phyloP scores from a whole-genome alignment of 2,329 filamentous ascomycete species.

The Stemphylium beticola region DNA sequence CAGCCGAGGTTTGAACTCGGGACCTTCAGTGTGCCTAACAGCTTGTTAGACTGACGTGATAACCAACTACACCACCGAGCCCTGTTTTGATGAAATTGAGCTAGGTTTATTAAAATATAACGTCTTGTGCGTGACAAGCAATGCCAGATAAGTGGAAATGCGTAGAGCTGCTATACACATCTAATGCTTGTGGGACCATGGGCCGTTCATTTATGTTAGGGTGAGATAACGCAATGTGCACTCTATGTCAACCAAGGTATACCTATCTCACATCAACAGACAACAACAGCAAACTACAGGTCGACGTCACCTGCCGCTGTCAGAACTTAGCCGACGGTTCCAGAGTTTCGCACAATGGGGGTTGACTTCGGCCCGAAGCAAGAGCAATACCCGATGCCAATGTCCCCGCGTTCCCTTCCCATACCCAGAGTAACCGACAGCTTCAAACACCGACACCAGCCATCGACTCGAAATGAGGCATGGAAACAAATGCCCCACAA shows the following conservation, averaged over 20 bases:
- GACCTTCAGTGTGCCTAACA: constrained; percentile 15
- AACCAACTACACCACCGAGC: constrained; percentile 54
- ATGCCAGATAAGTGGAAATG: too few relatives aligned
- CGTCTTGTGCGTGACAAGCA: background rate
- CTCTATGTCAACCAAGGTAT: too few relatives aligned
- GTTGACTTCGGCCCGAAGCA: constrained; percentile 10
- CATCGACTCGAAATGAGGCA: constrained; percentile 15
- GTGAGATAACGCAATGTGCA: too few relatives aligned
- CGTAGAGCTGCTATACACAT: too few relatives aligned
- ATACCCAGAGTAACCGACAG: constrained; percentile 14
- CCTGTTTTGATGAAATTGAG: constrained; percentile 7
- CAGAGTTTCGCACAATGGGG: background rate
- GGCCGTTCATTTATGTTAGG: too few relatives aligned
- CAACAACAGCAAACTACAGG: background rate
- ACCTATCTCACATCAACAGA: too few relatives aligned
- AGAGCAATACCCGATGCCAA: constrained; percentile 13
- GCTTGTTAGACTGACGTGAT: constrained; percentile 55
- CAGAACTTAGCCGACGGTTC: background rate
- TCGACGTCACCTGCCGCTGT: background rate
- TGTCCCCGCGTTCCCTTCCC: constrained; percentile 9
- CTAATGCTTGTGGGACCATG: too few relatives aligned
- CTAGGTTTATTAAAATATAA: background rate
- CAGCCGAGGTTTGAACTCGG: constrained; percentile 29
- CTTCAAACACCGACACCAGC: constrained; percentile 21
- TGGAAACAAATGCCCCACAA: constrained; percentile 21